Evolutionary conservation across 139 green algal genomes (phyloP).

Genomic region (Picochlorum costavermella): DNA sequence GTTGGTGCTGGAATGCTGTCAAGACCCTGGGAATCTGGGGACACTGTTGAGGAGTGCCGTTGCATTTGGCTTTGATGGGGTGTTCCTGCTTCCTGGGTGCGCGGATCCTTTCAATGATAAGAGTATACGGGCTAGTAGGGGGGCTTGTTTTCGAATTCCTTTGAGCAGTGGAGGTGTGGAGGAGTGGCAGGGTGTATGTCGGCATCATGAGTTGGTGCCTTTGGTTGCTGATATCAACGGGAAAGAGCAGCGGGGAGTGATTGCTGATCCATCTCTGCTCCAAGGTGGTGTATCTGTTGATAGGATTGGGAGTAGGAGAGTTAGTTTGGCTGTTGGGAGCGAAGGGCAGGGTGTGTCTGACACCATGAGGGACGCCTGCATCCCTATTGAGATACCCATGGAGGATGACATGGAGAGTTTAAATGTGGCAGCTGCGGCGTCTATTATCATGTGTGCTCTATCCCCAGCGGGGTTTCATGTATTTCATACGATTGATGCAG

Average conservation of each 20-base stretch:
- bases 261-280: background rate
- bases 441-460: slow-evolving; percentile 44
- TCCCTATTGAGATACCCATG: slow-evolving; percentile 59
- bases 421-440: slow-evolving; percentile 69
- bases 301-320: background rate
- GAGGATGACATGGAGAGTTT: slow-evolving; percentile 59
- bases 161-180: slow-evolving; percentile 18
- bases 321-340: slow-evolving; percentile 66
- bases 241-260: too few species aligned
- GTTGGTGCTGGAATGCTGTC: slow-evolving; percentile 62
- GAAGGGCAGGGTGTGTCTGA: slow-evolving; percentile 66
- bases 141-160: slow-evolving; percentile 38
- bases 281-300: background rate
- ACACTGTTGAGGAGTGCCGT: slow-evolving; percentile 61
- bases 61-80: slow-evolving; percentile 67
- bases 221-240: slow-evolving; percentile 41
- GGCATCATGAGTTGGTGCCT: slow-evolving; percentile 22
- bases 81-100: slow-evolving; percentile 68
- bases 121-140: slow-evolving; percentile 27
- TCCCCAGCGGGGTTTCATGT: background rate
- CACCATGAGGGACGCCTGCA: slow-evolving; percentile 25
- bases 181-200: slow-evolving; percentile 20
- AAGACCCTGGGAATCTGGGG: slow-evolving; percentile 48
- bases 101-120: slow-evolving; percentile 74
- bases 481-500: background rate